A percentile compares a stretch with the other conserved stretches of the same genome.
Conservation (phyloP, 768 basidiomycete genomes). For the Amanita molliuscula region DNA sequence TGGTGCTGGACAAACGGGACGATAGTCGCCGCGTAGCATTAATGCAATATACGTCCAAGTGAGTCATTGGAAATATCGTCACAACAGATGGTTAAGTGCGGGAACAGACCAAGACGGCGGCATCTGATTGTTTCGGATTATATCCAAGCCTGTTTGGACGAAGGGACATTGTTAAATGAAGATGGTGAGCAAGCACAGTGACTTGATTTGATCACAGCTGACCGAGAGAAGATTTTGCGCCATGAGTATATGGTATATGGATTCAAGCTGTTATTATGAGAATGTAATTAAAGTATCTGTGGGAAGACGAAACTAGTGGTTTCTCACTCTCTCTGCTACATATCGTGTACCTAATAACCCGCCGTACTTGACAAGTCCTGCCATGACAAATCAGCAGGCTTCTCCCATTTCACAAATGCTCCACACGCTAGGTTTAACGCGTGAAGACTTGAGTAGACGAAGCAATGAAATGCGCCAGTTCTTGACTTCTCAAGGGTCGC, state of each 20-base stretch:
- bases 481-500: conserved; percentile 43
- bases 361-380: background rate
- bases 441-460: conserved; percentile 61
- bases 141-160: conserved; percentile 72
- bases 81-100: conserved; percentile 8
- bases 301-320: conserved; percentile 6
- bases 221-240: conserved; percentile 15
- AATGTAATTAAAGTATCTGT: background rate
- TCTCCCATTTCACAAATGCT: conserved; percentile 72
- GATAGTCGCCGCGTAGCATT: conserved; percentile 61
- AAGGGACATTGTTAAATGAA: conserved; percentile 75
- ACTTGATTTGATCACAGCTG: background rate
- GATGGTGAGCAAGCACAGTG: conserved; percentile 45
- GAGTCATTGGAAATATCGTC: conserved; percentile 14
- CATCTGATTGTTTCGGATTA: conserved; percentile 72
- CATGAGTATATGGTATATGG: conserved; percentile 6
- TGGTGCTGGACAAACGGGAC: conserved; percentile 79
- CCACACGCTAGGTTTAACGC: conserved; percentile 62
- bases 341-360: background rate
- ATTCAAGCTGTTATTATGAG: background rate
- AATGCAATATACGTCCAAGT: conserved; percentile 66
- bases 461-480: conserved; percentile 78
- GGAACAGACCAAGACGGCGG: conserved; percentile 66
- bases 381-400: conserved; percentile 30
- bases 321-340: conserved; percentile 8